Evolutionary conservation across 2,329 filamentous ascomycete genomes (phyloP).

Genomic region (Trichoderma sp.): DNA sequence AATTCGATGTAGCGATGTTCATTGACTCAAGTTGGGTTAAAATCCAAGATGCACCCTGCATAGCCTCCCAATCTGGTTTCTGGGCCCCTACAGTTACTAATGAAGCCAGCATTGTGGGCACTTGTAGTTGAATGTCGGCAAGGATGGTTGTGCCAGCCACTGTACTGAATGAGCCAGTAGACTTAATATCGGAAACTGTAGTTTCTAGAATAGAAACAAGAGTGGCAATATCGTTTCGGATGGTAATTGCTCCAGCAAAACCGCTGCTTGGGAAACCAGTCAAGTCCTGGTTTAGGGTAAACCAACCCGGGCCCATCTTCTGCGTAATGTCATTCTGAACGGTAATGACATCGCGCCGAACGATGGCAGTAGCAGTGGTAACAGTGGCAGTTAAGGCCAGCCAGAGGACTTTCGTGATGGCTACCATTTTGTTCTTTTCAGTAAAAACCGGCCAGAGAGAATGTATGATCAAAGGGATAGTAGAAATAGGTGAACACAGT

Average conservation of each 20-base stretch:
- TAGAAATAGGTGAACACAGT: too few species aligned
- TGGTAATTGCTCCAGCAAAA: neutral
- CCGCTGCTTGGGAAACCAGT: neutral
- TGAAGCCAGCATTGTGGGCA: neutral
- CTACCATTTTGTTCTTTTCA: neutral
- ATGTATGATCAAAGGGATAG: too few species aligned
- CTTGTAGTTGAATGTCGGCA: neutral
- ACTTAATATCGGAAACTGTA: neutral
- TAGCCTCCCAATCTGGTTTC: neutral
- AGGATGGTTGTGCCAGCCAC: neutral
- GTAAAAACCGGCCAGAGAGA: too few species aligned
- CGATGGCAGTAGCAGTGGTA: neutral
- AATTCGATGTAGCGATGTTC: neutral
- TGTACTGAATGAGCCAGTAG: neutral
- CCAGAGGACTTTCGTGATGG: neutral
- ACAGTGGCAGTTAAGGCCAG: neutral
- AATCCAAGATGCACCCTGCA: neutral
- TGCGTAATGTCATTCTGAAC: neutral
- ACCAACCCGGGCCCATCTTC: neutral
- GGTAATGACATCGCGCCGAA: neutral
- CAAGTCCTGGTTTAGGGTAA: neutral
- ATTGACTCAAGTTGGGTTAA: neutral
- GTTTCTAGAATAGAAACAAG: neutral
- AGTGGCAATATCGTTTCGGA: neutral
- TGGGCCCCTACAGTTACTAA: neutral